Conservation (phyloP, 768 basidiomycete genomes). For the Baorangia bicolor region DNA sequence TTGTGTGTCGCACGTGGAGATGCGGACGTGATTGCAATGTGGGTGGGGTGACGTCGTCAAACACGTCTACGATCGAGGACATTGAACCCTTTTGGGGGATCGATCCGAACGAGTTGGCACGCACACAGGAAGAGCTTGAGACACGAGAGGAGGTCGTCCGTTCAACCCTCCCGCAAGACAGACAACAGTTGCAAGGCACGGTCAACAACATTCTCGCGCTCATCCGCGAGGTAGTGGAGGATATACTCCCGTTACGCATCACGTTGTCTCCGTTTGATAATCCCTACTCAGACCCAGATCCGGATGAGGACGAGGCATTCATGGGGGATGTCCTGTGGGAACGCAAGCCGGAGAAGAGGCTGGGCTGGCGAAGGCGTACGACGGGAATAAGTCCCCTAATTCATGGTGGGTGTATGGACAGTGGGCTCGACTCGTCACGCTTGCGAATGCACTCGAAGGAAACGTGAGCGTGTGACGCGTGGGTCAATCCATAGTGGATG, state of each 20-base stretch:
- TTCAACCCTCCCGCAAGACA: slow-evolving; percentile 8
- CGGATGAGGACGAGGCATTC: slow-evolving; percentile 22
- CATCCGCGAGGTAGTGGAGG: slow-evolving; percentile 26
- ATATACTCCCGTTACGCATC: slow-evolving; percentile 33
- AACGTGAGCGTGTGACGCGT: slow-evolving; percentile 39
- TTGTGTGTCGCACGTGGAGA: not conserved
- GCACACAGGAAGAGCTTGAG: slow-evolving; percentile 24
- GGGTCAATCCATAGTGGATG: slow-evolving; percentile 53
- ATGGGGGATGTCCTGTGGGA: slow-evolving; percentile 63
- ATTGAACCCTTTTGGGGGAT: slow-evolving; percentile 40
- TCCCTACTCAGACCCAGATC: slow-evolving; percentile 5
- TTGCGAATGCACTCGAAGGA: slow-evolving; percentile 41
- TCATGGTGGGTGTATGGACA: slow-evolving; percentile 53
- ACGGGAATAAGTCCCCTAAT: slow-evolving; percentile 54
- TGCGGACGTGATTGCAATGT: not conserved
- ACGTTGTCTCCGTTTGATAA: slow-evolving; percentile 32
- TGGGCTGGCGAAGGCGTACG: slow-evolving; percentile 74
- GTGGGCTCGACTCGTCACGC: slow-evolving; percentile 45
- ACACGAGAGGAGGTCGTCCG: not conserved
- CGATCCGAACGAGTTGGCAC: slow-evolving; percentile 27
- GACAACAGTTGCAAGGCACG: not conserved
- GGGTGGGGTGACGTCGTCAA: slow-evolving; percentile 45
- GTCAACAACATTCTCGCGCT: slow-evolving; percentile 21
- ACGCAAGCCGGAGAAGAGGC: slow-evolving; percentile 55
- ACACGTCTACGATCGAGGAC: slow-evolving; percentile 40